Percentiles rank a stretch among this genome's conserved stretches.
These are phyloP conservation scores for Tolypocladium tundrense DNA, from an alignment of 2,329 filamentous ascomycete species.

Conservation along the genomic window DNA sequence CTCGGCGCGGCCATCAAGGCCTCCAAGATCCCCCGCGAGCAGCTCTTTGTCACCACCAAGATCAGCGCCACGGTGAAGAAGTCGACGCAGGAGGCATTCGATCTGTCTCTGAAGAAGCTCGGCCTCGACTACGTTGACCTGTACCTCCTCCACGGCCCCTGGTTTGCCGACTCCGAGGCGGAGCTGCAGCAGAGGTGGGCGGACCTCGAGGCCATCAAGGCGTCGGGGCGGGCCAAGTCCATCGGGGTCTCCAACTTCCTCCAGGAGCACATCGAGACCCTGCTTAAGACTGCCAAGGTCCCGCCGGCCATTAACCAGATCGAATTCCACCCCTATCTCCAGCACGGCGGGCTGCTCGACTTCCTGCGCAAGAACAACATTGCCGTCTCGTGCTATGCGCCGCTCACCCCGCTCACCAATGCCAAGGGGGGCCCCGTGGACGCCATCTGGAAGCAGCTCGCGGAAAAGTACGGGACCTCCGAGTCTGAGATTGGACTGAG, in stretches of 20 bases:
- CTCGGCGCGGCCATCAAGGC: constrained; percentile 62
- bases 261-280: constrained; percentile 40
- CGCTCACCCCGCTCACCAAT: constrained; percentile 39
- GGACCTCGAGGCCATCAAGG: constrained; percentile 54
- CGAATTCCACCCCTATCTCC: constrained; percentile 68
- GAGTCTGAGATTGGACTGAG: constrained; percentile 46
- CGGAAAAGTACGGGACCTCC: constrained; percentile 47
- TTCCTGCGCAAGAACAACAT: constrained; percentile 50
- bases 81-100: constrained; percentile 39
- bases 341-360: constrained; percentile 48
- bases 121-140: constrained; percentile 62
- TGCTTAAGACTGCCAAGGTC: constrained; percentile 49
- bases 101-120: constrained; percentile 53
- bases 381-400: constrained; percentile 42
- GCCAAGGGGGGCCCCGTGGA: constrained; percentile 45
- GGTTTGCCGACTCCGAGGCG: constrained; percentile 34
- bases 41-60: constrained; percentile 61
- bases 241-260: constrained; percentile 75
- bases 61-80: constrained; percentile 29
- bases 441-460: constrained; percentile 36
- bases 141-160: constrained; percentile 54
- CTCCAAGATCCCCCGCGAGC: constrained; percentile 50
- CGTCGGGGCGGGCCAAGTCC: constrained; percentile 52
- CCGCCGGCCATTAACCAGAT: constrained; percentile 69
- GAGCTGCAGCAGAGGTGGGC: constrained; percentile 51